A percentile compares a stretch with the other conserved stretches of the same genome.
Conservation (phyloP, 306 rosid genomes). For the Vigna nakashimae region DNA sequence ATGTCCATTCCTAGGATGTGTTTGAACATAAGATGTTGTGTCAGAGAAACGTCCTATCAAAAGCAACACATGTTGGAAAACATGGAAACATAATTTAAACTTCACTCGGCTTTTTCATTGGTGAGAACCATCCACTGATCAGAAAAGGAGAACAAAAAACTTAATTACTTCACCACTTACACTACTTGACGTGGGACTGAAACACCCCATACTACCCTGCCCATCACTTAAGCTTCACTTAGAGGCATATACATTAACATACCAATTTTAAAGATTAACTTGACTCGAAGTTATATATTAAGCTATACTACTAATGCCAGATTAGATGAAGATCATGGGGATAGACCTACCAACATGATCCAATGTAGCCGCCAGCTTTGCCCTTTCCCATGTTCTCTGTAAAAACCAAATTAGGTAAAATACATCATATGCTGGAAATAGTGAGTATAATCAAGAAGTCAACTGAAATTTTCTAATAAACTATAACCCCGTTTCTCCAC, state of each 20-base stretch:
- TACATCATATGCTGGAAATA: conserved; percentile 5
- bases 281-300: conserved; percentile 4
- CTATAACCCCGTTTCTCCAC: neutral
- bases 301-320: conserved; percentile 23
- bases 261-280: conserved; percentile 33
- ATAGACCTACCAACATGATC: conserved; percentile 83
- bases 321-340: conserved; percentile 37
- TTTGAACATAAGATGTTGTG: neutral
- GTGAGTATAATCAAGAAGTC: neutral
- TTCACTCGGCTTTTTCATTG: no score
- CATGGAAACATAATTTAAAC: neutral
- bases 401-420: conserved; percentile 28
- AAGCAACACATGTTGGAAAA: conserved; percentile 19
- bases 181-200: no score
- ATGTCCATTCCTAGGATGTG: conserved; percentile 28
- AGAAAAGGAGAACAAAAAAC: no score
- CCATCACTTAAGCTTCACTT: no score
- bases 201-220: no score
- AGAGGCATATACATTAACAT: neutral
- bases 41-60: conserved; percentile 12
- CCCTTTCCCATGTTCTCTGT: conserved; percentile 99
- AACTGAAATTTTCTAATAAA: conserved; percentile 10
- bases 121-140: no score
- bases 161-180: no score
- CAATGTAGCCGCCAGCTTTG: conserved; percentile 83